Conservation (phyloP, 2,329 filamentous ascomycete genomes). For the Epichloe bromicola region DNA sequence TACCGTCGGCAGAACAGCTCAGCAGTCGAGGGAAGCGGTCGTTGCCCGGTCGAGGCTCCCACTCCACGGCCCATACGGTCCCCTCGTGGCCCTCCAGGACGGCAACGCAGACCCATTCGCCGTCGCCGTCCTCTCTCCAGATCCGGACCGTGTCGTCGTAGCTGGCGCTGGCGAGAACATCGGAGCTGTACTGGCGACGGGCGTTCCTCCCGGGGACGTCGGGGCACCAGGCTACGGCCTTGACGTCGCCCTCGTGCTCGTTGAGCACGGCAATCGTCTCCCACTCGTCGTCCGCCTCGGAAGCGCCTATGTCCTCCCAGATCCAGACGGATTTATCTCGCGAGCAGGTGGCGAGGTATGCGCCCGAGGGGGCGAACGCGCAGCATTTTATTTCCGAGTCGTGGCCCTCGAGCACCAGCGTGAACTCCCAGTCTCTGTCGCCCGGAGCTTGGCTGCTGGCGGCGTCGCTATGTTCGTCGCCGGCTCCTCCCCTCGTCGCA, state of each 20-base stretch:
- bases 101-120: slow-evolving; percentile 83
- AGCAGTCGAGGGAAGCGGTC: slow-evolving; percentile 49
- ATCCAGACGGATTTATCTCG: slow-evolving; percentile 96
- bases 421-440: slow-evolving; percentile 83
- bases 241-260: slow-evolving; percentile 92
- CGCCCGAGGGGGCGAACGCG: slow-evolving; percentile 62
- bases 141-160: slow-evolving; percentile 87
- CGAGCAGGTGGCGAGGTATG: slow-evolving; percentile 77
- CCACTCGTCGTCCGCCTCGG: slow-evolving; percentile 80
- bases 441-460: slow-evolving; percentile 5
- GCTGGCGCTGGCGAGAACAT: slow-evolving; percentile 77
- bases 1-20: slow-evolving; percentile 76
- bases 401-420: slow-evolving; percentile 84
- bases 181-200: slow-evolving; percentile 39
- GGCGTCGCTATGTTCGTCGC: neutral
- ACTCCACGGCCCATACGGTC: slow-evolving; percentile 85
- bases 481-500: slow-evolving; percentile 3
- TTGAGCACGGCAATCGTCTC: slow-evolving; percentile 91
- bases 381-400: slow-evolving; percentile 85
- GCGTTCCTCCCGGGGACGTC: slow-evolving; percentile 39
- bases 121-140: slow-evolving; percentile 79
- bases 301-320: slow-evolving; percentile 76
- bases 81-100: slow-evolving; percentile 67
- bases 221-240: slow-evolving; percentile 85
- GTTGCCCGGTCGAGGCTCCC: slow-evolving; percentile 36